phyloP scores from a whole-genome alignment of 1,139 yeast genomes.

The Pneumocystis jirovecii region DNA sequence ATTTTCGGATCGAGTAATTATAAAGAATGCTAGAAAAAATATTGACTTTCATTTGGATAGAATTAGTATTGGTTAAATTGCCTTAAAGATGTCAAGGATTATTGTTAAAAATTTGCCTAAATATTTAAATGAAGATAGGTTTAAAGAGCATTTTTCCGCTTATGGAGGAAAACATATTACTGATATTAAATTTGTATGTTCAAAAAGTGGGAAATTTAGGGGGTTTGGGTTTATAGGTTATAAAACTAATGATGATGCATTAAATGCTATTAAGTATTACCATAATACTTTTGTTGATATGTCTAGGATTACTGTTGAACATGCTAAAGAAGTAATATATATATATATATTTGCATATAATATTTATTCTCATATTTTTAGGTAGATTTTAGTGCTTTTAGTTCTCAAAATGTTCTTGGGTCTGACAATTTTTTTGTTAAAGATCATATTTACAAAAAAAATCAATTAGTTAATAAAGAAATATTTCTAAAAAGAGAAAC shows the following conservation, averaged over 20 bases:
- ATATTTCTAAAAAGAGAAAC: not conserved
- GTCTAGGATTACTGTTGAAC: constrained; percentile 56
- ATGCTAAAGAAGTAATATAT: constrained; percentile 47
- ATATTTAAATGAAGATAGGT: constrained; percentile 61
- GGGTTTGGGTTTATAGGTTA: constrained; percentile 89
- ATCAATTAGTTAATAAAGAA: not conserved
- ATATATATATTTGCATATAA: not conserved
- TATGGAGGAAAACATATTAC: constrained; percentile 40
- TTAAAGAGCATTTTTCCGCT: constrained; percentile 53
- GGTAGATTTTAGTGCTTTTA: not conserved
- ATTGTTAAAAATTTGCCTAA: constrained; percentile 89
- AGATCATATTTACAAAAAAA: not conserved
- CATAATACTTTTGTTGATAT: constrained; percentile 73
- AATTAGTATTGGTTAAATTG: not conserved
- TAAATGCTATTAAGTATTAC: constrained; percentile 59
- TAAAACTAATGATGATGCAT: constrained; percentile 57
- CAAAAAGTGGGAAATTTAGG: constrained; percentile 66
- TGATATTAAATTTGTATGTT: constrained; percentile 73
- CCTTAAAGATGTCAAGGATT: constrained; percentile 39
- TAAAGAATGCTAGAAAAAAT: not conserved
- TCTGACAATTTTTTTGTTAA: not conserved
- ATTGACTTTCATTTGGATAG: not conserved
- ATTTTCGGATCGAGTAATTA: not conserved
- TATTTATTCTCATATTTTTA: not conserved
- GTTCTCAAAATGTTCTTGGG: not conserved